phyloP scores from a whole-genome alignment of 169 alveolate species.

The Neospora caninum region DNA sequence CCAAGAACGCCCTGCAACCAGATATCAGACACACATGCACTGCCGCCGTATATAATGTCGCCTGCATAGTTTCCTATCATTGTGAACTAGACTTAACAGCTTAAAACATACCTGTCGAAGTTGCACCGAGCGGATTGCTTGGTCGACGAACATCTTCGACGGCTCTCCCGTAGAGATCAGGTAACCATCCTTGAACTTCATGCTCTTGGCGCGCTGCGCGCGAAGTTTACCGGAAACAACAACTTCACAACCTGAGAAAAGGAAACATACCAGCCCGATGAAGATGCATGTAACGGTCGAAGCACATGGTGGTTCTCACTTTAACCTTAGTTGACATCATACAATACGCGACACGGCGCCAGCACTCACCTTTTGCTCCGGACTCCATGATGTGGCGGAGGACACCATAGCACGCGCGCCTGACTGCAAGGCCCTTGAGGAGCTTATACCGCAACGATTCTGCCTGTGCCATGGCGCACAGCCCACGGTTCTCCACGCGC shows the following conservation, averaged over 20 bases:
- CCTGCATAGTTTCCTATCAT: background rate
- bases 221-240: conserved; percentile 99
- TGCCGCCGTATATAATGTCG: background rate
- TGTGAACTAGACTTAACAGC: background rate
- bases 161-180: conserved; percentile 99
- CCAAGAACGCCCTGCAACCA: conserved; percentile 92
- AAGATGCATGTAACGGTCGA: background rate
- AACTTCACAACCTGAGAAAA: conserved; percentile 95
- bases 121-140: conserved; percentile 98
- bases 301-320: background rate
- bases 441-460: conserved; percentile 98
- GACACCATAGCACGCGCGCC: conserved; percentile 99
- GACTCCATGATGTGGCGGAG: conserved; percentile 96
- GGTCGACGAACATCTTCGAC: conserved; percentile 94
- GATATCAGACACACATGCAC: background rate
- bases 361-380: conserved; percentile 92
- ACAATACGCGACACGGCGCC: background rate
- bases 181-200: conserved; percentile 94
- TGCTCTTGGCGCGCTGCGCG: conserved; percentile 99
- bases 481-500: conserved; percentile 95
- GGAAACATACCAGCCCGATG: background rate
- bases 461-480: conserved; percentile 99
- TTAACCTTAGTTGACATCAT: too few species aligned
- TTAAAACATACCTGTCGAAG: conserved; percentile 88
- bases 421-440: conserved; percentile 97